Percentiles rank a stretch among this genome's conserved stretches.
Evolutionary conservation across 345 rosid species (phyloP).

Genomic region (Chamaenerion angustifolium): DNA sequence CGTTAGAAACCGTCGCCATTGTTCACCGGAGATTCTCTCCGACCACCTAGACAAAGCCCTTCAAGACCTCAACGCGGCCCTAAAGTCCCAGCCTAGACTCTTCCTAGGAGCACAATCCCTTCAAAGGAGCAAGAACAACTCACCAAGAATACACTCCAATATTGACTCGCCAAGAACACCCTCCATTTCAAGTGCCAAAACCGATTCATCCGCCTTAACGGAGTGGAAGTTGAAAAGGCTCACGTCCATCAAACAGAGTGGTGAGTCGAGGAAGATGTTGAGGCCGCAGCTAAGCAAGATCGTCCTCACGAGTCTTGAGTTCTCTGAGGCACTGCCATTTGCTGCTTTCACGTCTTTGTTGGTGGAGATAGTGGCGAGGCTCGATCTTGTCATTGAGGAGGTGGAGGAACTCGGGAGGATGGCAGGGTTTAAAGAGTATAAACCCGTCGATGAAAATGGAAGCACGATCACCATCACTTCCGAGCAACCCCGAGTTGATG

Average conservation of each 20-base stretch:
- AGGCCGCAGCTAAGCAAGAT: conserved; percentile 62
- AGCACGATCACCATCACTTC: conserved; percentile 1
- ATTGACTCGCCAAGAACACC: conserved; percentile 6
- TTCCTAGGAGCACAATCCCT: conserved; percentile 54
- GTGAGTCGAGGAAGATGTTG: conserved; percentile 31
- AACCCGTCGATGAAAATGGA: conserved; percentile 13
- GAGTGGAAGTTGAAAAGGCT: conserved; percentile 43
- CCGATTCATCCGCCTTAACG: conserved; percentile 46
- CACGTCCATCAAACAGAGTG: conserved; percentile 9
- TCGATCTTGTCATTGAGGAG: conserved; percentile 55
- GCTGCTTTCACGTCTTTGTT: conserved; percentile 75
- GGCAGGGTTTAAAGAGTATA: conserved; percentile 47
- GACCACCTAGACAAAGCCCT: conserved; percentile 68
- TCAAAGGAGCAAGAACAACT: conserved; percentile 14
- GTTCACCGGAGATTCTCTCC: conserved; percentile 66
- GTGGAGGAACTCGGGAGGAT: conserved; percentile 59
- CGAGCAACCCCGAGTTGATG: neutral
- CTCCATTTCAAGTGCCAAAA: conserved; percentile 42
- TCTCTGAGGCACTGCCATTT: conserved; percentile 81
- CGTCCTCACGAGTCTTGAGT: conserved; percentile 48
- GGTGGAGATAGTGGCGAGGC: conserved; percentile 62
- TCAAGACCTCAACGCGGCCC: conserved; percentile 56
- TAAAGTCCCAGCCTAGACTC: conserved; percentile 69
- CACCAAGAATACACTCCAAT: neutral
- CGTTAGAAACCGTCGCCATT: conserved; percentile 44